Percentiles rank a stretch among this genome's conserved stretches.
Conservation (phyloP, 192 early-diverging fungal species). For the Entomortierella lignicola region DNA sequence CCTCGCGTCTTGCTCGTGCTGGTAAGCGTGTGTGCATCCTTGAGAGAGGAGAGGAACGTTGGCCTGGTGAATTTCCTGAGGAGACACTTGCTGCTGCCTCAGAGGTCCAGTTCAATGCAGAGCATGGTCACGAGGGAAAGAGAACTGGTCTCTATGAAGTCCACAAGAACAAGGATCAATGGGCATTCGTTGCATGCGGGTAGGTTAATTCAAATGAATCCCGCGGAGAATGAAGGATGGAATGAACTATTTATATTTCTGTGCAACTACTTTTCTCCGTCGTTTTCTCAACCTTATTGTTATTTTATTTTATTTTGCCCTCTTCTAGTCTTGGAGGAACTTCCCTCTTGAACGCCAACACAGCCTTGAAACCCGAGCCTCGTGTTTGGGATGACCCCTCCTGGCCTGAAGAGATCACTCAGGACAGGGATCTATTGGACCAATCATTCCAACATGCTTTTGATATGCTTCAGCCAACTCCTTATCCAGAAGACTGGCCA, state of each 20-base stretch:
- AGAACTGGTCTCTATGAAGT: constrained; percentile 56
- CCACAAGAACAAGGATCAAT: constrained; percentile 54
- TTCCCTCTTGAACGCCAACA: constrained; percentile 59
- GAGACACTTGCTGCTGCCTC: constrained; percentile 30
- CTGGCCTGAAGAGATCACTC: constrained; percentile 55
- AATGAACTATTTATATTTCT: neutral
- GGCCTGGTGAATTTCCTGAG: constrained; percentile 61
- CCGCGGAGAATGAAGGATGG: neutral
- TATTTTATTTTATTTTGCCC: neutral
- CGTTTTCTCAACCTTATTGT: neutral
- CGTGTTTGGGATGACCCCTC: constrained; percentile 46
- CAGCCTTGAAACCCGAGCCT: constrained; percentile 54
- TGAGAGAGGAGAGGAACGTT: constrained; percentile 58
- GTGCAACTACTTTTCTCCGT: too few species aligned
- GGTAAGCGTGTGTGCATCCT: constrained; percentile 57
- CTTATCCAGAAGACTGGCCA: constrained; percentile 56
- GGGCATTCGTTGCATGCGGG: constrained; percentile 56
- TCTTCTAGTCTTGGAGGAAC: constrained; percentile 58
- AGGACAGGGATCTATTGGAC: constrained; percentile 44
- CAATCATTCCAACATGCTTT: constrained; percentile 46
- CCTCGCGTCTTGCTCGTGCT: constrained; percentile 56
- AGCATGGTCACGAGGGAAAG: constrained; percentile 45
- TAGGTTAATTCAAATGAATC: constrained; percentile 19
- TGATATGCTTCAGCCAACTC: constrained; percentile 52
- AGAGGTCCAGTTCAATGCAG: constrained; percentile 52